These are phyloP conservation scores for Pseudogymnoascus sp. DNA, from an alignment of 2,329 filamentous ascomycete species.

Conservation along the genomic window DNA sequence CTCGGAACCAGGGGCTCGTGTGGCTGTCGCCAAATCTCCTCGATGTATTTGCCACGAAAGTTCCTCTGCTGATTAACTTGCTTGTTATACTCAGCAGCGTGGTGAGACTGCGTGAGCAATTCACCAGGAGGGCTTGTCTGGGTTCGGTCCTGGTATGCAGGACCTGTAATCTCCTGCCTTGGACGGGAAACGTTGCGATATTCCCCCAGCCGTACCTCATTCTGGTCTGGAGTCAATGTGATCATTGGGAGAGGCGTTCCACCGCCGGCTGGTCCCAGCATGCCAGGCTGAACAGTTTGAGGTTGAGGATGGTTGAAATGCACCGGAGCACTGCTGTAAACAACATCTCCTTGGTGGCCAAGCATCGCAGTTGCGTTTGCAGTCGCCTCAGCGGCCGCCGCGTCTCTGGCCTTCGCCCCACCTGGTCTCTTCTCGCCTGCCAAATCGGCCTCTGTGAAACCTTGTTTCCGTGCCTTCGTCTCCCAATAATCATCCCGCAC, in stretches of 20 bases:
- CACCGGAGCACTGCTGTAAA: conserved; percentile 68
- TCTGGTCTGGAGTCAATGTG: conserved; percentile 68
- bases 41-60: conserved; percentile 69
- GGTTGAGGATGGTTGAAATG: conserved; percentile 56
- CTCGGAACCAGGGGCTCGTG: conserved; percentile 64
- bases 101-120: conserved; percentile 75
- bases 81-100: conserved; percentile 87
- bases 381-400: conserved; percentile 57
- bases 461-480: conserved; percentile 90
- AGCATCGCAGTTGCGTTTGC: conserved; percentile 48
- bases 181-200: conserved; percentile 77
- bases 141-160: conserved; percentile 79
- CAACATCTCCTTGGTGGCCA: conserved; percentile 68
- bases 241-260: conserved; percentile 75
- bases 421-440: conserved; percentile 95
- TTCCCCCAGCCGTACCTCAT: conserved; percentile 68
- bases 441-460: conserved; percentile 92
- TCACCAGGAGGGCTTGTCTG: conserved; percentile 68
- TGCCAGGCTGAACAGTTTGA: conserved; percentile 62
- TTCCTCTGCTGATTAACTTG: conserved; percentile 70
- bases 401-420: conserved; percentile 78
- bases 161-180: conserved; percentile 80
- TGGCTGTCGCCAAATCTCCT: conserved; percentile 72
- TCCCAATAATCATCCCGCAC: conserved; percentile 99
- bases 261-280: conserved; percentile 57